Percentiles rank a stretch among this genome's conserved stretches.
These are phyloP conservation scores for Penicillium sp. DNA, from an alignment of 2,329 filamentous ascomycete genomes.

Conservation along the genomic window DNA sequence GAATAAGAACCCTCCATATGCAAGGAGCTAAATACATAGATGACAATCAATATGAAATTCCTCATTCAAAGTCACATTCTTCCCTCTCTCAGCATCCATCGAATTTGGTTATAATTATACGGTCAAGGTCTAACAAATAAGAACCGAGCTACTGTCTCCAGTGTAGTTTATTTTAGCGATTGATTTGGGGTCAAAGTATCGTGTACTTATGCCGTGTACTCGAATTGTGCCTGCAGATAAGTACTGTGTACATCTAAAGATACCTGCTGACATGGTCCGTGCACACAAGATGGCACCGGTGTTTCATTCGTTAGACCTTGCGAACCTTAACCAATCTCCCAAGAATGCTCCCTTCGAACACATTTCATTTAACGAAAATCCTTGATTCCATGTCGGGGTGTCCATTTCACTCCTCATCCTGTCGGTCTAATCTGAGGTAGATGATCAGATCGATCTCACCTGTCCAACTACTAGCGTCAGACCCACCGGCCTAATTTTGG, in stretches of 20 bases:
- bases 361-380: not conserved
- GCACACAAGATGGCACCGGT: not conserved
- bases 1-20: no score
- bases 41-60: no score
- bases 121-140: no score
- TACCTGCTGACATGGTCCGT: not conserved
- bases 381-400: not conserved
- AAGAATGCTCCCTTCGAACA: not conserved
- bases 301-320: not conserved
- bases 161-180: no score
- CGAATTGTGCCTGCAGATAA: no score
- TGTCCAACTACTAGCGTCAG: not conserved
- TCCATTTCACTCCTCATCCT: not conserved
- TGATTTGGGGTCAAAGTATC: no score
- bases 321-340: not conserved
- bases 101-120: no score
- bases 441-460: not conserved
- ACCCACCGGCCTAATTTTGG: not conserved
- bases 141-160: no score
- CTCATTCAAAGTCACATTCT: no score
- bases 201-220: no score
- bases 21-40: no score
- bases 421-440: not conserved
- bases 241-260: not conserved
- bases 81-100: no score